Evolutionary conservation across 768 basidiomycete genomes (phyloP), one percentile per base, ranked within the genome.

Genomic region (Pisolithus sp.): DNA sequence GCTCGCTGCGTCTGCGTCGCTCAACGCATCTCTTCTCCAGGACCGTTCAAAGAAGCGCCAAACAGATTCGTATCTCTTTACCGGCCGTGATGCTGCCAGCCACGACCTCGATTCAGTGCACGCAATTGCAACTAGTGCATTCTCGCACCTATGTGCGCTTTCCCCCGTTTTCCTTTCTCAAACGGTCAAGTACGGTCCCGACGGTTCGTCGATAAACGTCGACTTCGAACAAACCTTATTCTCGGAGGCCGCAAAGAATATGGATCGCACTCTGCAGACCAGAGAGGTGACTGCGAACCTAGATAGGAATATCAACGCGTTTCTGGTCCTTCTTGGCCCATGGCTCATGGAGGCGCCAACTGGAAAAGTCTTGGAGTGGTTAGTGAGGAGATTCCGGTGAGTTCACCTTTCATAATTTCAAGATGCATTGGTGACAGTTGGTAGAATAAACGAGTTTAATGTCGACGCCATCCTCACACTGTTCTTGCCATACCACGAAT

Each of bases 401-500:
- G 81, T 15, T 5, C 46, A 2, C 1, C 7, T 53, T 15, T n/a
- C 9, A 2, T 51, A 2, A 13, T 50, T 8, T 26, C 28, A 5
- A 5, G 13, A n/a, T 21, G 12, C 36, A 42, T 52, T 42, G 12
- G 46, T 38, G 46, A 57, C 24, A 3, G 38, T 23, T 37, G 10
- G 49, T 17, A 97, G 95, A 65, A 82, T 97, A 24, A 79, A 97
- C 62, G 93, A 98, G 65, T 93, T 97, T 73, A 96, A 98, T 61
- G 76, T 94, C 49, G 79, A 86, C 49, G 76, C 79, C 21, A 63
- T 93, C 24, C 75, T 98, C 6, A 70, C 83, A 7, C 73, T 93
- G 21, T 98, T 98, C 69, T 71, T 97, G 28, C 96, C 96, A 0
- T 97, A 95, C 64, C 93, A 98, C 61, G 91, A 94, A 58, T 89